Percentiles rank a stretch among this genome's conserved stretches.
phyloP scores from a whole-genome alignment of 2,329 filamentous ascomycete genomes.

The Hymenoscyphus scutula region DNA sequence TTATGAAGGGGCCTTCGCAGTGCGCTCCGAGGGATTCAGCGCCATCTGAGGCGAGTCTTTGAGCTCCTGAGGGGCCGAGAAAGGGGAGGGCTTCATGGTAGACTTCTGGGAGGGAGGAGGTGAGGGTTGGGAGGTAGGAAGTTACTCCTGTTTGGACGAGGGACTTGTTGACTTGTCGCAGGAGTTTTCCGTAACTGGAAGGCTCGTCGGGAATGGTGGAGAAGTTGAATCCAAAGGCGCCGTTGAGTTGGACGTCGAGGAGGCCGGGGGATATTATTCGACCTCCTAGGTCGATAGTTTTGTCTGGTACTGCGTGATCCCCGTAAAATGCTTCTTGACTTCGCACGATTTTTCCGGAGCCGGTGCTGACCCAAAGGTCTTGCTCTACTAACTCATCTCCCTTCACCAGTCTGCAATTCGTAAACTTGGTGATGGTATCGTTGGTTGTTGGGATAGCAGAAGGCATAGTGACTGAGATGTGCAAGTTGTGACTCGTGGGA shows the following conservation, averaged over 20 bases:
- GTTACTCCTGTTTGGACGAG: conserved; percentile 81
- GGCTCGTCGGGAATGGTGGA: conserved; percentile 70
- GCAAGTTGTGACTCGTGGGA: not conserved
- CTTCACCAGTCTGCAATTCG: conserved; percentile 77
- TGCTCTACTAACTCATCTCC: conserved; percentile 64
- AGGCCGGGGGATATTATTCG: conserved; percentile 83
- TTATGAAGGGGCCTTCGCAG: conserved; percentile 87
- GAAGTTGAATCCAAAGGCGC: conserved; percentile 91
- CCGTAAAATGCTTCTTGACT: conserved; percentile 68
- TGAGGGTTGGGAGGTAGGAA: conserved; percentile 81
- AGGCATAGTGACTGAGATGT: conserved; percentile 25
- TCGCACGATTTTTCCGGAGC: conserved; percentile 76
- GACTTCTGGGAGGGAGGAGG: conserved; percentile 74
- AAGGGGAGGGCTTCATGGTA: conserved; percentile 79
- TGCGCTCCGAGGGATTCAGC: conserved; percentile 88
- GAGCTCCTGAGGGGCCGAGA: conserved; percentile 67
- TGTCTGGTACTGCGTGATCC: conserved; percentile 65
- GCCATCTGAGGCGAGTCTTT: conserved; percentile 62
- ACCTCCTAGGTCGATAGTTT: conserved; percentile 74
- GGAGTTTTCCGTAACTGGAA: conserved; percentile 67
- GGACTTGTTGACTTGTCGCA: conserved; percentile 67
- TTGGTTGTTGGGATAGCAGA: conserved; percentile 43
- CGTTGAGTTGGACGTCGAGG: conserved; percentile 90
- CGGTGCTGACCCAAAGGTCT: conserved; percentile 86
- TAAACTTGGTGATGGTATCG: conserved; percentile 76